phyloP scores from a whole-genome alignment of 1,139 yeast genomes.

The Taphrina deformans region DNA sequence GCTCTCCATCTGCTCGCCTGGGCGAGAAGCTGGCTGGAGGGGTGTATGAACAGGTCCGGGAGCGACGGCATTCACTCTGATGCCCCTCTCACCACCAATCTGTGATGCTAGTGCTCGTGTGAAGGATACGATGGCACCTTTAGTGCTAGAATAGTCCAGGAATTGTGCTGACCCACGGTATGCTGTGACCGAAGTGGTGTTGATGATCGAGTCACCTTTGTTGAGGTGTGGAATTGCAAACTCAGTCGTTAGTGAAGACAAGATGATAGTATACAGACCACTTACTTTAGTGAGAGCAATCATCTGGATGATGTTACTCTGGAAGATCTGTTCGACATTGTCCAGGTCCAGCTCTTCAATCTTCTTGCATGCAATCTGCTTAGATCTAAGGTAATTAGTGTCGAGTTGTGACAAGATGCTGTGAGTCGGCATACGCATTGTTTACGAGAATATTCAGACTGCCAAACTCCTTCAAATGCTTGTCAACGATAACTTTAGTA shows the following conservation, averaged over 20 bases:
- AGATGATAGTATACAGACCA: background rate
- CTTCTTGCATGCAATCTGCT: slow-evolving; percentile 50
- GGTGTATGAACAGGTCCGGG: slow-evolving; percentile 77
- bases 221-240: slow-evolving; percentile 30
- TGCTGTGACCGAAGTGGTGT: slow-evolving; percentile 31
- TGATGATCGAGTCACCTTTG: slow-evolving; percentile 32
- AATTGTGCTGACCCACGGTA: slow-evolving; percentile 33
- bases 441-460: slow-evolving; percentile 80
- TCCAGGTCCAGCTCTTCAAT: slow-evolving; percentile 80
- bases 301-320: slow-evolving; percentile 51
- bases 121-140: slow-evolving; percentile 46
- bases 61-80: slow-evolving; percentile 63
- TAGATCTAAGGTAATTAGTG: background rate
- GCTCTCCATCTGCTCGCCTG: slow-evolving; percentile 29
- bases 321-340: slow-evolving; percentile 82
- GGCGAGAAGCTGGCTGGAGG: slow-evolving; percentile 32
- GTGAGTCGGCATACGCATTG: slow-evolving; percentile 80
- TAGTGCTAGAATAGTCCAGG: slow-evolving; percentile 30
- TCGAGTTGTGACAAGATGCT: too few relatives aligned
- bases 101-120: slow-evolving; percentile 65
- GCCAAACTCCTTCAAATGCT: slow-evolving; percentile 67
- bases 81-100: slow-evolving; percentile 49
- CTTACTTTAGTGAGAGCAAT: slow-evolving; percentile 29
- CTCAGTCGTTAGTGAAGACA: background rate
- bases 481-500: slow-evolving; percentile 56